Conservation (phyloP, 2,329 filamentous ascomycete species). For the Boeremia lycopersici region DNA sequence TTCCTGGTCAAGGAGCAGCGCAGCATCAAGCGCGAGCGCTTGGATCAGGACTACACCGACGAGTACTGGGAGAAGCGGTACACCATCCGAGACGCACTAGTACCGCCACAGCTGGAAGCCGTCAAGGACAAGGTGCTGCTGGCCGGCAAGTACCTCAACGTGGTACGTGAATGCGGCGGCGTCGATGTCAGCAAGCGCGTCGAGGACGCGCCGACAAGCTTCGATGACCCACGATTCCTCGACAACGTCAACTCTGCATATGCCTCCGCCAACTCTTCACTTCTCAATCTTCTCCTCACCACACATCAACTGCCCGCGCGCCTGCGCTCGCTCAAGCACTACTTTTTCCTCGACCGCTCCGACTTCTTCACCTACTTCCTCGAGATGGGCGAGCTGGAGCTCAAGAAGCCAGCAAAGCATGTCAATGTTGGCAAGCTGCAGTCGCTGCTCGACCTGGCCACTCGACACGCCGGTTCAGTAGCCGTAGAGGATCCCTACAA, state of each 20-base stretch:
- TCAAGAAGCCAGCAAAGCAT: conserved; percentile 84
- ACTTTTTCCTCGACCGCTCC: conserved; percentile 97
- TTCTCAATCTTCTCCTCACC: conserved; percentile 88
- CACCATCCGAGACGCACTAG: conserved; percentile 87
- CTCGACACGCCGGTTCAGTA: conserved; percentile 94
- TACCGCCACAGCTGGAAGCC: conserved; percentile 87
- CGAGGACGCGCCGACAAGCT: conserved; percentile 85
- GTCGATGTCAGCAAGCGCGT: conserved; percentile 91
- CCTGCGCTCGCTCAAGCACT: conserved; percentile 91
- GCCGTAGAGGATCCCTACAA: conserved; percentile 96
- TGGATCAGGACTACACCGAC: conserved; percentile 97
- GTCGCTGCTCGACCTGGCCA: conserved; percentile 90
- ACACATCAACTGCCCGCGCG: conserved; percentile 89
- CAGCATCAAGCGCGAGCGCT: conserved; percentile 85
- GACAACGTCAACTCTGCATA: conserved; percentile 97
- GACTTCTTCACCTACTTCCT: conserved; percentile 99
- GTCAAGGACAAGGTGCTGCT: conserved; percentile 94
- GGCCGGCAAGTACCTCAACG: conserved; percentile 96
- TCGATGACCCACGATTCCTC: conserved; percentile 88
- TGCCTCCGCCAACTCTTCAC: conserved; percentile 90
- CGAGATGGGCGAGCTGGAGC: conserved; percentile 85
- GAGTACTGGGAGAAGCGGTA: conserved; percentile 99
- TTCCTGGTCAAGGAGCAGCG: conserved; percentile 96
- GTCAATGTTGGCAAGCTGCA: conserved; percentile 95
- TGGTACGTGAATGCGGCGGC: conserved; percentile 94